Conservation (phyloP, 2,329 filamentous ascomycete species). For the Colletotrichum horii region DNA sequence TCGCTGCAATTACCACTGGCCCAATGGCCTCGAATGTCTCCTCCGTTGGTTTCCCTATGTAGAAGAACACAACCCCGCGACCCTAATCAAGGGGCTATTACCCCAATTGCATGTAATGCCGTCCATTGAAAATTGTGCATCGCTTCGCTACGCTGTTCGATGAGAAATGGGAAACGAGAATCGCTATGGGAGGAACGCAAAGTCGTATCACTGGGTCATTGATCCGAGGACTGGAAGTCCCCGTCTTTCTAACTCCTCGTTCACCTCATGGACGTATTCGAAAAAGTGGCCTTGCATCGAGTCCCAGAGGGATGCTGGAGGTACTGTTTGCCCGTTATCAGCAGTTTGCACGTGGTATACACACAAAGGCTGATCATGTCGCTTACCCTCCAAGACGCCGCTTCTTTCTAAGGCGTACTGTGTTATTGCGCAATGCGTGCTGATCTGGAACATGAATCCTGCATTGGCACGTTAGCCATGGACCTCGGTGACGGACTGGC, state of each 20-base stretch:
- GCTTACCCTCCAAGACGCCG: constrained; percentile 22
- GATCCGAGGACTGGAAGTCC: neutral
- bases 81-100: neutral
- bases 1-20: neutral
- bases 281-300: constrained; percentile 26
- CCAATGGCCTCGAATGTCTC: neutral
- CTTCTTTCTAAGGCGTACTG: constrained; percentile 22
- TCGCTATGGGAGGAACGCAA: neutral
- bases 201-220: neutral
- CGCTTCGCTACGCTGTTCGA: neutral
- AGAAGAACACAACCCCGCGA: neutral
- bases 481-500: constrained; percentile 18
- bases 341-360: neutral
- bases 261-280: constrained; percentile 23
- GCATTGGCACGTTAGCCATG: constrained; percentile 34
- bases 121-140: neutral
- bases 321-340: constrained; percentile 13
- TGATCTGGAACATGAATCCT: constrained; percentile 32
- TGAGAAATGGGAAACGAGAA: neutral
- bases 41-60: neutral
- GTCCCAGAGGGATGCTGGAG: constrained; percentile 23
- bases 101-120: neutral
- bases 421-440: constrained; percentile 28
- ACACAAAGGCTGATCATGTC: neutral
- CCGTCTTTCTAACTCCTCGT: constrained; percentile 13